Percentiles rank a stretch among this genome's conserved stretches.
Conservation (phyloP, 2,329 filamentous ascomycete species). For the Thermomyces lanuginosus region DNA sequence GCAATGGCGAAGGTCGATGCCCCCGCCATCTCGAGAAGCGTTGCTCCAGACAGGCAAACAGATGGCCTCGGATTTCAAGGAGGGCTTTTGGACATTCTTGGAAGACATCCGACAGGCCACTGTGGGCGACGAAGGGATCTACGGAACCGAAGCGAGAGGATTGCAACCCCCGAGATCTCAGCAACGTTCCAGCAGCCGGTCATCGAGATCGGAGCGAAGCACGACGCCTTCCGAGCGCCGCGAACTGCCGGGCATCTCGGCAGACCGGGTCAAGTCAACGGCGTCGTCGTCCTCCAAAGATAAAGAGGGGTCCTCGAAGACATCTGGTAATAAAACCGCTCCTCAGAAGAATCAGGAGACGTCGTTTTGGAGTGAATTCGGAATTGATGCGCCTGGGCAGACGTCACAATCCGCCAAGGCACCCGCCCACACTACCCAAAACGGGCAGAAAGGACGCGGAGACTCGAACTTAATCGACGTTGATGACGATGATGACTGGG, state of each 20-base stretch:
- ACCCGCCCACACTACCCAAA: constrained; percentile 13
- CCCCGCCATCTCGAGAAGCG: constrained; percentile 32
- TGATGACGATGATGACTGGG: constrained; percentile 37
- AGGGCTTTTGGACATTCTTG: constrained; percentile 84
- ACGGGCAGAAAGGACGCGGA: constrained; percentile 22
- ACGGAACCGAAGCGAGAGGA: constrained; percentile 32
- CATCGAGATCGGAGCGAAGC: constrained; percentile 16
- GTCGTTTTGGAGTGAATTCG: constrained; percentile 37
- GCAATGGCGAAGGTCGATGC: constrained; percentile 28
- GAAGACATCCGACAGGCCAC: constrained; percentile 92
- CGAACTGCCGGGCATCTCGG: constrained; percentile 16
- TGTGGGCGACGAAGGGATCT: constrained; percentile 78
- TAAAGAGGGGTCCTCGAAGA: constrained; percentile 15
- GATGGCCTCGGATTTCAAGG: constrained; percentile 74
- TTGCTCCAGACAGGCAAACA: constrained; percentile 49
- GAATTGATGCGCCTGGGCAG: constrained; percentile 32
- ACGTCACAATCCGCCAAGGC: constrained; percentile 17
- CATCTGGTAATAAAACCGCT: constrained; percentile 27
- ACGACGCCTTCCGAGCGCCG: constrained; percentile 16
- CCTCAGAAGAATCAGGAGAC: constrained; percentile 24
- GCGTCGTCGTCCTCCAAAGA: constrained; percentile 15
- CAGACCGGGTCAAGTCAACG: constrained; percentile 17
- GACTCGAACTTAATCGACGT: constrained; percentile 27
- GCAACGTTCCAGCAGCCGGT: constrained; percentile 9
- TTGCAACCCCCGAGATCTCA: constrained; percentile 15